phyloP scores from a whole-genome alignment of 176 grass and related monocot genomes.

The Zea luxurians region DNA sequence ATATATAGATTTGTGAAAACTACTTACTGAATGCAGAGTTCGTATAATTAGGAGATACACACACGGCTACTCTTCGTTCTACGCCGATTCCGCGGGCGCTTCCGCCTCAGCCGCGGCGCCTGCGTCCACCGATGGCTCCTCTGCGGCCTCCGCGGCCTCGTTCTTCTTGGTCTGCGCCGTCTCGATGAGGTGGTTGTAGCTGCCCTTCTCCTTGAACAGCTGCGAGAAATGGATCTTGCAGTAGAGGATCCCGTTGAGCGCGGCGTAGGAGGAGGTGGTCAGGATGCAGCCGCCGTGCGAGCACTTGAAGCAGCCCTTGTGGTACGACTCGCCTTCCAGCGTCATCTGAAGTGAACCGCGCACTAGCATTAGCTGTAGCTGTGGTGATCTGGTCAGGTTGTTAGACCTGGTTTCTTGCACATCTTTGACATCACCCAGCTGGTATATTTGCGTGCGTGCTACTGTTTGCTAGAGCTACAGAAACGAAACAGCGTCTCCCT shows the following conservation, averaged over 20 bases:
- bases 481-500: background rate
- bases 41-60: slow-evolving; percentile 15
- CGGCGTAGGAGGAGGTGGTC: slow-evolving; percentile 77
- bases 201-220: slow-evolving; percentile 97
- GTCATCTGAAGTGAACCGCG: slow-evolving; percentile 44
- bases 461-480: background rate
- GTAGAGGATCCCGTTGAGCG: slow-evolving; percentile 83
- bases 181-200: slow-evolving; percentile 87
- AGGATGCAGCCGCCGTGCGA: slow-evolving; percentile 84
- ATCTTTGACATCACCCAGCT: too few relatives aligned
- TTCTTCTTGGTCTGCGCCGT: slow-evolving; percentile 55
- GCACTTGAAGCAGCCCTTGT: slow-evolving; percentile 92
- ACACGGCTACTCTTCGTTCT: slow-evolving; percentile 28
- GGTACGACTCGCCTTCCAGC: slow-evolving; percentile 83
- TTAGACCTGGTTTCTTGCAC: too few relatives aligned
- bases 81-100: slow-evolving; percentile 22
- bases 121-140: background rate
- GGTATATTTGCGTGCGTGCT: too few relatives aligned
- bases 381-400: background rate
- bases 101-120: slow-evolving; percentile 24
- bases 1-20: slow-evolving; percentile 18
- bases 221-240: slow-evolving; percentile 95
- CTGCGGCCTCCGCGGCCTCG: slow-evolving; percentile 34
- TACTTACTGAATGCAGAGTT: slow-evolving; percentile 26
- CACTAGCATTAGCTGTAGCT: too few relatives aligned